phyloP scores from a whole-genome alignment of 257 asterid species.

The Henckelia pumila region DNA sequence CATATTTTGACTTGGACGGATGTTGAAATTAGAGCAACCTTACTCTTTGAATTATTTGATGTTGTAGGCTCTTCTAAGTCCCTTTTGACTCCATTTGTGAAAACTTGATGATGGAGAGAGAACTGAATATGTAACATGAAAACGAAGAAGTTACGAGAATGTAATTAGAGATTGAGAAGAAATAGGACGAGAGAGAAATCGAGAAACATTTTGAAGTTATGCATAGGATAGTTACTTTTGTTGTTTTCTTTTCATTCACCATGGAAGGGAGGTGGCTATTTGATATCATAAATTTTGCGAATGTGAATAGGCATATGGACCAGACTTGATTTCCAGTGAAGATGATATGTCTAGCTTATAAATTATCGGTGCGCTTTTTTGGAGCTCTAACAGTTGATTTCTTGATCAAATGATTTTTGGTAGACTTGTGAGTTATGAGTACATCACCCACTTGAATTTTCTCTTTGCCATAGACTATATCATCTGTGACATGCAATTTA shows the following conservation, averaged over 20 bases:
- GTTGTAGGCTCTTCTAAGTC: constrained; percentile 6
- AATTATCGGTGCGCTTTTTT: neutral
- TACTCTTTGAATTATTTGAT: constrained; percentile 8
- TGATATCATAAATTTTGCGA: neutral
- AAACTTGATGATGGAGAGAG: constrained; percentile 9
- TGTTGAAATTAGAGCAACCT: neutral
- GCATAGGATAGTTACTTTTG: neutral
- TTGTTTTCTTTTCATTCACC: neutral
- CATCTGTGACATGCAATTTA: neutral
- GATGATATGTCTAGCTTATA: constrained; percentile 6
- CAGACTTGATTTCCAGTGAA: neutral
- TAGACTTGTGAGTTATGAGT: neutral
- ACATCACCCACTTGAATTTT: neutral
- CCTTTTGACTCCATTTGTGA: neutral
- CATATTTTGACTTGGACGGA: neutral
- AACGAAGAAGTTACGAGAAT: neutral
- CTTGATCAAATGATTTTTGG: neutral
- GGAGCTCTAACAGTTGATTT: neutral
- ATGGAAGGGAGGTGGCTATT: neutral
- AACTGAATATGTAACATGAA: neutral
- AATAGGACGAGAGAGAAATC: constrained; percentile 8
- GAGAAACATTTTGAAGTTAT: constrained; percentile 5
- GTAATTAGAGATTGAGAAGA: constrained; percentile 9
- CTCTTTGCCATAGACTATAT: neutral
- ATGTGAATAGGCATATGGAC: neutral